Evolutionary conservation across 2,329 filamentous ascomycete species (phyloP), one percentile per base, ranked within the genome.

Genomic region (Aaosphaeria arxii): DNA sequence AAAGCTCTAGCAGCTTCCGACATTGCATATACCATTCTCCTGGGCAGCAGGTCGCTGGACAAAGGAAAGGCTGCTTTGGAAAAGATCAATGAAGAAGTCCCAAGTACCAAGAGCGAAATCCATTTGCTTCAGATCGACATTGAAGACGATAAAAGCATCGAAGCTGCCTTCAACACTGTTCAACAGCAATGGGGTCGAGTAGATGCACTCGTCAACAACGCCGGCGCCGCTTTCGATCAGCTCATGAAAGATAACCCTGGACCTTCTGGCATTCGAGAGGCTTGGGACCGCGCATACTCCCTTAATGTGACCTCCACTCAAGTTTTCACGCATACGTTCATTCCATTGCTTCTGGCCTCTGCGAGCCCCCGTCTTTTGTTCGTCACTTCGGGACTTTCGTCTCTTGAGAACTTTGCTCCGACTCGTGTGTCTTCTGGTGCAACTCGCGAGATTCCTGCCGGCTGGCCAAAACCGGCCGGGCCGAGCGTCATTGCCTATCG

Each of bases 381-480:
- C 56, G 53, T 74, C 28, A 72, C 69, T 2, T 67, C 62, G 24
- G 76, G 77, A 4, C 67, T 97, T 49, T 91, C 87, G 31, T 91
- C 91, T 1, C 61, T 79, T 3, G 51, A 59, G 0, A 67, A 24
- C 4, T 67, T 44, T 40, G 40, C 66, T 63, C 9, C 57, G 60
- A 47, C 54, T 59, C 29, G 45, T 59, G 17, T 24, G 17, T 2
- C 56, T 58, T 36, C 57, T 66, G 11, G 62, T 54, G 5, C 48
- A 55, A 36, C 33, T 36, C 9, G 9, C 13, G 33, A 36, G 33
- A 13, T 36, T 36, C 63, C 68, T 2, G 64, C 65, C 5, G 77
- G 77, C 1, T 81, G 78, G 77, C 77, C 77, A 1, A 79, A 79
- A 59, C 52, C 55, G 4, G 36, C 48, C 0, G 41, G 47, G 6